Conservation (phyloP, 2,329 filamentous ascomycete species). For the Aureobasidium vineae region DNA sequence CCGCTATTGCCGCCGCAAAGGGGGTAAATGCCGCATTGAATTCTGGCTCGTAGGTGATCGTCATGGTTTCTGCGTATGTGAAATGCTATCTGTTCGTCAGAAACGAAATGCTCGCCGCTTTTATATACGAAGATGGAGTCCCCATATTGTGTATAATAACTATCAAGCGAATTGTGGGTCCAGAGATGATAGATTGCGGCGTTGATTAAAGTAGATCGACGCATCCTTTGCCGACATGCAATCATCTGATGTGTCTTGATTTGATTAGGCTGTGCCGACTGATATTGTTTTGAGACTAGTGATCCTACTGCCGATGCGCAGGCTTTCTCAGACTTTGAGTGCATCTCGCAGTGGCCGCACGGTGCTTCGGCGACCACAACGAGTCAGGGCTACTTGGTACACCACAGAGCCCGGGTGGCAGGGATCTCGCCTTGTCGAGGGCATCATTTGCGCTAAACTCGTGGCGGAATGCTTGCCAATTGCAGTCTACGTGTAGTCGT, state of each 20-base stretch:
- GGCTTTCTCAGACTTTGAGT: too few relatives aligned
- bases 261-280: neutral
- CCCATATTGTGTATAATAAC: neutral
- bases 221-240: neutral
- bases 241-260: neutral
- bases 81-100: neutral
- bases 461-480: too few relatives aligned
- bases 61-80: slow-evolving; percentile 26
- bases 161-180: neutral
- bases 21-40: slow-evolving; percentile 26
- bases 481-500: too few relatives aligned
- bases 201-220: neutral
- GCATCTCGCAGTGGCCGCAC: too few relatives aligned
- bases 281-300: too few relatives aligned
- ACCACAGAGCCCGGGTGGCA: too few relatives aligned
- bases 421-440: too few relatives aligned
- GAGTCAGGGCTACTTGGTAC: too few relatives aligned
- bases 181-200: neutral
- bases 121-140: neutral
- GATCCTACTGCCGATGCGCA: too few relatives aligned
- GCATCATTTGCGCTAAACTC: too few relatives aligned
- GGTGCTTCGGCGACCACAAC: too few relatives aligned
- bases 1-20: slow-evolving; percentile 18
- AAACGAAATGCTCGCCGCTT: neutral
- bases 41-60: slow-evolving; percentile 29